phyloP scores from a whole-genome alignment of 192 early-diverging fungal species.

The Radiomyces spectabilis region DNA sequence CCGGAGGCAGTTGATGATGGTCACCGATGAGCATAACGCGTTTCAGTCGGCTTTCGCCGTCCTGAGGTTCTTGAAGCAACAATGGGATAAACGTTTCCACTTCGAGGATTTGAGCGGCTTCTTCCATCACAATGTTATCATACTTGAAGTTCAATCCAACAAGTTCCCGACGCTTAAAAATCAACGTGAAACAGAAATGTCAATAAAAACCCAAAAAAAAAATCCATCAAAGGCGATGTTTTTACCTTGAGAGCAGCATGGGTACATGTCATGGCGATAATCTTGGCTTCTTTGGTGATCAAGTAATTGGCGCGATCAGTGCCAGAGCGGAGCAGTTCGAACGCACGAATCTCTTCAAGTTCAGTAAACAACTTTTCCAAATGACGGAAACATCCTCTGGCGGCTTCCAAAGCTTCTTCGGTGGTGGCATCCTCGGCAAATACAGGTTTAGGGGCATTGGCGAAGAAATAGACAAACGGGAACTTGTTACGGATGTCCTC shows the following conservation, averaged over 20 bases:
- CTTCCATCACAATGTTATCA: conserved; percentile 96
- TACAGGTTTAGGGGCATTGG: conserved; percentile 60
- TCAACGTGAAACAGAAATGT: not conserved
- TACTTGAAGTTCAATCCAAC: conserved; percentile 88
- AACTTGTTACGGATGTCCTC: conserved; percentile 50
- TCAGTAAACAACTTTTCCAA: conserved; percentile 77
- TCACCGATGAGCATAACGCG: conserved; percentile 96
- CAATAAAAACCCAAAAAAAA: not conserved
- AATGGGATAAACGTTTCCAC: conserved; percentile 94
- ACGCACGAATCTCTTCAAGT: conserved; percentile 86
- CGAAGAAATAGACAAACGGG: conserved; percentile 81
- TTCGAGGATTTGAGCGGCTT: conserved; percentile 92
- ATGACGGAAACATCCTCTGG: conserved; percentile 76
- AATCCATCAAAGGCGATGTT: not conserved
- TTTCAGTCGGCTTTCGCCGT: conserved; percentile 60
- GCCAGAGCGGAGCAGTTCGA: conserved; percentile 80
- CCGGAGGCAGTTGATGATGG: conserved; percentile 94
- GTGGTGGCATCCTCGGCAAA: conserved; percentile 43
- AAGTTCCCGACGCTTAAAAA: conserved; percentile 60
- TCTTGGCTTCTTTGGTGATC: conserved; percentile 90
- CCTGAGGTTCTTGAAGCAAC: conserved; percentile 68
- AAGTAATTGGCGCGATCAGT: conserved; percentile 85
- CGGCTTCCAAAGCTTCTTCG: conserved; percentile 53
- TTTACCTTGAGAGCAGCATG: conserved; percentile 82
- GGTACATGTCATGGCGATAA: conserved; percentile 97